Base-by-base conservation (phyloP, 2,329 filamentous ascomycete genomes). In the Fusarium torreyae region DNA sequence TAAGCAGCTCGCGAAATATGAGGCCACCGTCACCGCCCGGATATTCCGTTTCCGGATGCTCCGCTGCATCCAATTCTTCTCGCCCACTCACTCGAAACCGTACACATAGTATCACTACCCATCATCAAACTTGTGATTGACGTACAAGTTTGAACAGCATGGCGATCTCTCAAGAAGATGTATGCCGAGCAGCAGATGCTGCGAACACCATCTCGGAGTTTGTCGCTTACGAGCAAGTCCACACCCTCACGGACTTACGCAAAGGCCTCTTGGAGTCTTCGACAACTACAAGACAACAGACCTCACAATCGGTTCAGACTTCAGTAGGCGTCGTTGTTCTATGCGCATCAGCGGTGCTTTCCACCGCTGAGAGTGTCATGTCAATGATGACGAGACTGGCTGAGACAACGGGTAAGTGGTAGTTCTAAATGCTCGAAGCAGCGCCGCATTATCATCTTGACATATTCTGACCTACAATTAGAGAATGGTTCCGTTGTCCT, bases 271-370 rank as follows among this genome's bases (percentile, higher is more conserved):
- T 57, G 40, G 33, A 28, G 18, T 34, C 46, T n/a, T 28, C 33
- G 17, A 5, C 43, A 3, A 7, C 33, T 33, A 17, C 26, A 20
- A n/a, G 31, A 22, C 20, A 52, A 17, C 40, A 40, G 18, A 20
- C 18, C 14, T 4, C 20, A 9, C 9, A 22, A 3, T 15, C 13
- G 8, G 34, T 6, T 14, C 17, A 13, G 17, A 17, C 8, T 22
- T 44, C 51, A 7, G 22, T 18, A 7, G 13, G 49, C 20, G 63
- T 68, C 13, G 56, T 73, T 17, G 70, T 68, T 8, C 42, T 73
- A 4, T 73, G 70, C 22, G 62, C 59, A 8, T 73, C 71, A 1
- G 65, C 71, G 8, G 67, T 73, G 5, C 43, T 73, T 11, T 57
- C 43, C 8, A 68, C 61, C 1, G 48, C 67, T 7, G 63, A 73